Percentiles rank a stretch among this genome's conserved stretches.
phyloP scores from a whole-genome alignment of 805 yeast genomes.

The Metschnikowia colocasiae region DNA sequence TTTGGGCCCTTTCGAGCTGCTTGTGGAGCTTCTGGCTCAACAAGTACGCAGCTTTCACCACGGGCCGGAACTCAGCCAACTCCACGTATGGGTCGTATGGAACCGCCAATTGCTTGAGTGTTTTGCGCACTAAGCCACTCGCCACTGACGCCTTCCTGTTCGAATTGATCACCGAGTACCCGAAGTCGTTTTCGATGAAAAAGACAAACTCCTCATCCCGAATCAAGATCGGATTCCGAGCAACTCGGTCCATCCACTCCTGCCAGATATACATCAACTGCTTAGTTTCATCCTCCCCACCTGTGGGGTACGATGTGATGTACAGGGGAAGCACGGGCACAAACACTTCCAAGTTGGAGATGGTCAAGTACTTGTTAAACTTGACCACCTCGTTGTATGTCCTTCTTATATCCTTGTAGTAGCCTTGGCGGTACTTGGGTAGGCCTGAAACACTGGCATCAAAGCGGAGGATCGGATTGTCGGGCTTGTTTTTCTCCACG shows the following conservation, averaged over 20 bases:
- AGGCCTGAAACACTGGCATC: slow-evolving; percentile 52
- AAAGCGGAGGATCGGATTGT: slow-evolving; percentile 76
- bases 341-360: slow-evolving; percentile 86
- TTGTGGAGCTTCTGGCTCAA: slow-evolving; percentile 52
- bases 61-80: slow-evolving; percentile 81
- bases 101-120: slow-evolving; percentile 85
- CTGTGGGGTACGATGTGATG: slow-evolving; percentile 74
- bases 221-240: slow-evolving; percentile 71
- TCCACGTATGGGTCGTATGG: slow-evolving; percentile 86
- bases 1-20: slow-evolving; percentile 51
- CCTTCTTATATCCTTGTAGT: slow-evolving; percentile 72
- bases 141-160: slow-evolving; percentile 59
- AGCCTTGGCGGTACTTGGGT: slow-evolving; percentile 69
- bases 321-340: slow-evolving; percentile 84
- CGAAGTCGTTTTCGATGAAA: slow-evolving; percentile 76
- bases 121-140: slow-evolving; percentile 81
- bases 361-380: slow-evolving; percentile 71
- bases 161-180: slow-evolving; percentile 58
- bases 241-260: slow-evolving; percentile 78
- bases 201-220: slow-evolving; percentile 85
- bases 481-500: slow-evolving; percentile 67
- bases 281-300: slow-evolving; percentile 73
- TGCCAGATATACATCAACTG: slow-evolving; percentile 62
- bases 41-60: slow-evolving; percentile 72
- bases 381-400: slow-evolving; percentile 73